These are phyloP conservation scores for Hemerocallis citrina DNA, from an alignment of 106 monocot species.

Conservation along the genomic window DNA sequence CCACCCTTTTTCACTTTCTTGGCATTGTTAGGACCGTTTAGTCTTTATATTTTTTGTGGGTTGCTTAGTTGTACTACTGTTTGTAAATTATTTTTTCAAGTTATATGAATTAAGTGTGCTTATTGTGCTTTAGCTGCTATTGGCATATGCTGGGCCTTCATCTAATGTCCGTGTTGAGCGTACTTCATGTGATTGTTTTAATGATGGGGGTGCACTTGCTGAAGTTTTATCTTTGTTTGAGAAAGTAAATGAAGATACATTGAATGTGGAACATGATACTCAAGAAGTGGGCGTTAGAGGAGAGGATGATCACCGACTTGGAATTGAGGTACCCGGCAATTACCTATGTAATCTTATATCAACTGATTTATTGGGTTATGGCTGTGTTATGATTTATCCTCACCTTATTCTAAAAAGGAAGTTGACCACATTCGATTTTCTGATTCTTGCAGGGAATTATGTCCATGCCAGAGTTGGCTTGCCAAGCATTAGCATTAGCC, in stretches of 20 bases:
- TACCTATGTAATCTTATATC: not conserved
- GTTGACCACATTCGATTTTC: not conserved
- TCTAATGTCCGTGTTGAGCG: conserved; percentile 76
- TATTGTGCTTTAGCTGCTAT: conserved; percentile 47
- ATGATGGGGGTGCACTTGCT: conserved; percentile 71
- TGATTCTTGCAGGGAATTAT: conserved; percentile 50
- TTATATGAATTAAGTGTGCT: not conserved
- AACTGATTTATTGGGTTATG: not conserved
- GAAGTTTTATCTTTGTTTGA: conserved; percentile 81
- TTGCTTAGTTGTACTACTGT: not conserved
- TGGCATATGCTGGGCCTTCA: conserved; percentile 57
- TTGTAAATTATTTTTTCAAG: not conserved
- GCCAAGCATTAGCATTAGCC: conserved; percentile 74
- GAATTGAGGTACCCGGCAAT: conserved; percentile 48
- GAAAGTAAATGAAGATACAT: conserved; percentile 19
- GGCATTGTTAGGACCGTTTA: not conserved
- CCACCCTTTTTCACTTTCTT: not conserved
- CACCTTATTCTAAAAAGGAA: not conserved
- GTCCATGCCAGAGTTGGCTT: conserved; percentile 72
- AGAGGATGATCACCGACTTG: conserved; percentile 26
- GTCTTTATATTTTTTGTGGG: not conserved
- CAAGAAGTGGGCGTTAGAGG: conserved; percentile 6
- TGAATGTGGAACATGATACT: conserved; percentile 8
- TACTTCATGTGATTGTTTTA: conserved; percentile 45
- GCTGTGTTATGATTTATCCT: not conserved